Evolutionary conservation across 2,329 filamentous ascomycete species (phyloP).

Genomic region (Phoma sp.): DNA sequence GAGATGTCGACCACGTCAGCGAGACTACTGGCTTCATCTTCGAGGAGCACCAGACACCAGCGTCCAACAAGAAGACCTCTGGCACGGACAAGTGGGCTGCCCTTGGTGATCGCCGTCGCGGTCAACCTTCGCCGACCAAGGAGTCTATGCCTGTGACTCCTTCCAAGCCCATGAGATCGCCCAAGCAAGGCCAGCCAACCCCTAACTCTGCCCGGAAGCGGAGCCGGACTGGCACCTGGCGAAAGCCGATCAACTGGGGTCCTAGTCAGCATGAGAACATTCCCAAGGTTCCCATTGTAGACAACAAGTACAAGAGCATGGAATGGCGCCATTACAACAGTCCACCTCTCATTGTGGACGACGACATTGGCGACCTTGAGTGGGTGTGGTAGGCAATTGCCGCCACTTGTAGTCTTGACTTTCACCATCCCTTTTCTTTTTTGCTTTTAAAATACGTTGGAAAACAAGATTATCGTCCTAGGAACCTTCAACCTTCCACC

Average conservation of each 20-base stretch:
- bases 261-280: conserved; percentile 44
- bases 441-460: conserved; percentile 25
- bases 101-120: conserved; percentile 82
- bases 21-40: conserved; percentile 75
- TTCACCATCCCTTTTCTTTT: conserved; percentile 43
- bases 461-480: conserved; percentile 36
- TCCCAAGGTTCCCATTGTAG: conserved; percentile 42
- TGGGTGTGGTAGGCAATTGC: conserved; percentile 89
- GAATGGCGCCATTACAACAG: conserved; percentile 57
- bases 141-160: conserved; percentile 38
- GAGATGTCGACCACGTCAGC: conserved; percentile 67
- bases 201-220: conserved; percentile 47
- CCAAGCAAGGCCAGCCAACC: conserved; percentile 42
- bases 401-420: conserved; percentile 64
- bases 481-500: conserved; percentile 21
- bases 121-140: conserved; percentile 48
- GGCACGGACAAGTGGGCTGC: conserved; percentile 86
- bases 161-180: conserved; percentile 50
- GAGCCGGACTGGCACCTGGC: conserved; percentile 48
- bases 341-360: conserved; percentile 47
- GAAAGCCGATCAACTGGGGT: conserved; percentile 45
- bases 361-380: conserved; percentile 82
- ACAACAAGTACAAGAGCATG: conserved; percentile 53
- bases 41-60: conserved; percentile 62
- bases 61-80: conserved; percentile 67